Evolutionary conservation across 208 protist species (phyloP).

Genomic region (Acanthamoeba lenticulata): DNA sequence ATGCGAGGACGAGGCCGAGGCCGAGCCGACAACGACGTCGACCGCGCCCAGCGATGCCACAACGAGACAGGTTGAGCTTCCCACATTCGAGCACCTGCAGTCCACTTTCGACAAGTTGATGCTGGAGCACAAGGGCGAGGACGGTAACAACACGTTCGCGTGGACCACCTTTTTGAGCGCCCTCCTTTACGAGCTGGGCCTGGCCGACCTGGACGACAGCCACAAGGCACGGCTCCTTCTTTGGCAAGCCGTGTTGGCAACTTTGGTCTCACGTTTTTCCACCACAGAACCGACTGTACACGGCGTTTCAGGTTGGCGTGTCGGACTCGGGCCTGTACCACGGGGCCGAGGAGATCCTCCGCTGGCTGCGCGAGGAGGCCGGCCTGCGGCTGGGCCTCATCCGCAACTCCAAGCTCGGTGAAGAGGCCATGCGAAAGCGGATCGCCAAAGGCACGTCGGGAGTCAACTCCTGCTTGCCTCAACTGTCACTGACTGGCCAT

Average conservation of each 20-base stretch:
- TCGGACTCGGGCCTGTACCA: conserved; percentile 7
- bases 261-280: not conserved
- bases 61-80: not conserved
- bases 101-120: not conserved
- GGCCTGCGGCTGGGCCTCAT: conserved; percentile 4
- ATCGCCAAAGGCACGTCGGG: not conserved
- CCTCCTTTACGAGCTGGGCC: not conserved
- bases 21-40: not conserved
- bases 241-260: not conserved
- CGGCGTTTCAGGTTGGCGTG: not conserved
- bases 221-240: not conserved
- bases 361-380: not conserved
- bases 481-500: not conserved
- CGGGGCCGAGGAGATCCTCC: conserved; percentile 10
- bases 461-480: not conserved
- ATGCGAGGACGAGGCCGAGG: not conserved
- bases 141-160: not conserved
- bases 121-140: not conserved
- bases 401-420: conserved; percentile 3
- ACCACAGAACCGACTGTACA: not conserved
- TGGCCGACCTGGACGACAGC: not conserved
- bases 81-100: not conserved
- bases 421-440: not conserved
- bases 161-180: not conserved
- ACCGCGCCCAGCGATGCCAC: not conserved